Base-by-base conservation (phyloP, 225 moss, liverwort and hornwort genomes). In the Bryum argenteum region DNA sequence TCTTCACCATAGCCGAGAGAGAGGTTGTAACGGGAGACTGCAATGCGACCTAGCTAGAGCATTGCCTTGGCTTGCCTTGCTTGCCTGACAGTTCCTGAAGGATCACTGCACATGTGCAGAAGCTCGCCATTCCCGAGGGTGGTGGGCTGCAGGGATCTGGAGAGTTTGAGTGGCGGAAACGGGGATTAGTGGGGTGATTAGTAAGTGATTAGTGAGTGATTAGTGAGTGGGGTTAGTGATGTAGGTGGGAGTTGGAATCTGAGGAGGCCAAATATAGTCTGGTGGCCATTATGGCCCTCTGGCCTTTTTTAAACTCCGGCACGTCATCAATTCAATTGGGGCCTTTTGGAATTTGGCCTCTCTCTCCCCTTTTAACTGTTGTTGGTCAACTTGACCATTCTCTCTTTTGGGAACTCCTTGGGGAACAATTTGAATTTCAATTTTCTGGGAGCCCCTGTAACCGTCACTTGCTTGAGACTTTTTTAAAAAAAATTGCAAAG, bases 301-400 rank as follows among this genome's bases (percentile, higher is more conserved):
- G 44, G 45, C 26, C 44, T 70, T 58, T n/a, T 47, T 1, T 52
- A 71, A 63, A 11, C 24, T 8, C 26, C 42, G 24, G 54, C 62
- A 54, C 42, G 43, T 43, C 63, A 43, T 43, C n/a, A n/a, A n/a
- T n/a, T 5, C 8, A 20, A 1, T 54, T 19, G 26, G 42, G 54
- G 47, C 63, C 42, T 18, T 61, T 48, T 58, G 8, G 28, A 57
- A 57, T 15, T 57, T 15, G 15, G 28, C 57, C 23, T 13, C 28
- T 57, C 28, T 14, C 10, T 11, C 20, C 9, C 8, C 3, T 14
- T 16, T 37, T 10, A 18, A 51, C 11, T 63, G 10, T 63, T 23
- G 28, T 5, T 39, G 54, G 54, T 67, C 67, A 67, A 67, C 67
- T 67, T 67, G 67, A 67, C 54, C 54, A 54, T 4, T 39, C 52